Conservation (phyloP, 2,329 filamentous ascomycete species). For the Acephala macrosclerotiorum region DNA sequence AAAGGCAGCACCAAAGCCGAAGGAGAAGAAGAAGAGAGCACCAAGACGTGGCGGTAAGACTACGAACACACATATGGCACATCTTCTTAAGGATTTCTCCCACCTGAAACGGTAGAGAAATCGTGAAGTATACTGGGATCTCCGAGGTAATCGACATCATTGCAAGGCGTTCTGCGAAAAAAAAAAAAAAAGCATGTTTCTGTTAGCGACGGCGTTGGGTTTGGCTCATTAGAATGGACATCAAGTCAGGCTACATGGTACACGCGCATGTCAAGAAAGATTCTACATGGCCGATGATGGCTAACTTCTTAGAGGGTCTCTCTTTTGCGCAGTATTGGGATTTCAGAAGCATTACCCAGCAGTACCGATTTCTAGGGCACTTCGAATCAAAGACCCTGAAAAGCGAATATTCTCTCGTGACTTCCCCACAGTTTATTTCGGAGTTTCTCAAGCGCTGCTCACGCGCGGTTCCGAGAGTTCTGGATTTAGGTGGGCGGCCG, state of each 20-base stretch:
- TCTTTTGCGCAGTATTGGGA: background rate
- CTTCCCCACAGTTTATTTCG: background rate
- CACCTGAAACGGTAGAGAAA: conserved; percentile 39
- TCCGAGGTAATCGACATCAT: conserved; percentile 6
- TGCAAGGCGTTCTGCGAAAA: conserved; percentile 15
- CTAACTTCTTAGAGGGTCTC: background rate
- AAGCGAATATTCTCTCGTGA: background rate
- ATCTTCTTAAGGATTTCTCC: conserved; percentile 43
- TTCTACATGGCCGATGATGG: background rate
- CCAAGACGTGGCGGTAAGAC: conserved; percentile 44
- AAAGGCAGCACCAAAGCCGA: conserved; percentile 44
- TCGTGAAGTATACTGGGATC: background rate
- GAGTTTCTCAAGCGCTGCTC: background rate
- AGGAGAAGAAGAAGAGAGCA: conserved; percentile 47
- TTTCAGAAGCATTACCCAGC: background rate
- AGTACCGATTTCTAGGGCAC: background rate
- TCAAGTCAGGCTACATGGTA: background rate
- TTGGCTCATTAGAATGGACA: conserved; percentile 41
- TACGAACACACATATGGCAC: conserved; percentile 46
- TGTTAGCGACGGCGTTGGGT: conserved; percentile 37
- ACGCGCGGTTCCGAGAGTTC: background rate
- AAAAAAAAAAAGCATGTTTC: background rate
- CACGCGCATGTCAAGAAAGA: background rate
- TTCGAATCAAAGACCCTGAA: conserved; percentile 6
- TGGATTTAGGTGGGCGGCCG: background rate